Conservation (phyloP, 768 basidiomycete species). For the Krasilnikovozyma curviuscula region DNA sequence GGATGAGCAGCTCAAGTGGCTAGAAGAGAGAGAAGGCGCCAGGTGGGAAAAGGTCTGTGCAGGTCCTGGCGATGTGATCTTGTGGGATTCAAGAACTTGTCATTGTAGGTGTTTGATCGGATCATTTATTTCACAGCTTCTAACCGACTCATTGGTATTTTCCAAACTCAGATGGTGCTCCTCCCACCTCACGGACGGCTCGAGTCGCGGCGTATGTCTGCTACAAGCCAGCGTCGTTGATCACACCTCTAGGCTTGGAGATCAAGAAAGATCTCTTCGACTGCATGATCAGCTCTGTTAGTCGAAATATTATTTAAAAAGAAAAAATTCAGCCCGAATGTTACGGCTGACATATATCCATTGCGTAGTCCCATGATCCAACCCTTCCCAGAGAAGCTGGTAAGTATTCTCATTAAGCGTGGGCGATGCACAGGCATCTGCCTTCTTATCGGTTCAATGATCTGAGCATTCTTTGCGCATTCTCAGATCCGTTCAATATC, state of each 20-base stretch:
- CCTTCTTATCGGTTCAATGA: too few species aligned
- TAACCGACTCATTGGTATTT: conserved; percentile 13
- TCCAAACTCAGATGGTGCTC: conserved; percentile 14
- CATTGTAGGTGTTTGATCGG: neutral
- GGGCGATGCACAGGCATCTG: too few species aligned
- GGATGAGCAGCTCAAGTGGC: conserved; percentile 20
- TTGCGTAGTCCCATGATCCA: too few species aligned
- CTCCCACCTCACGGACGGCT: too few species aligned
- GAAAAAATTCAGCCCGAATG: too few species aligned
- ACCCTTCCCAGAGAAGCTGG: too few species aligned
- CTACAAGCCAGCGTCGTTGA: conserved; percentile 9
- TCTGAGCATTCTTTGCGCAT: too few species aligned
- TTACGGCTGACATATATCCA: too few species aligned
- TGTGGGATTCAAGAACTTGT: conserved; percentile 18
- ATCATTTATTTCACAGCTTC: conserved; percentile 14
- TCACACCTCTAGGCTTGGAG: neutral
- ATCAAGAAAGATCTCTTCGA: neutral
- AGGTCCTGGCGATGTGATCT: conserved; percentile 22
- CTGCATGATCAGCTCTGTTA: neutral
- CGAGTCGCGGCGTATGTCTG: conserved; percentile 17
- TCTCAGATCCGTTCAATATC: too few species aligned
- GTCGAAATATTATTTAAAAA: too few species aligned
- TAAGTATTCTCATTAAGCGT: too few species aligned
- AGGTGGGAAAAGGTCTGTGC: conserved; percentile 20
- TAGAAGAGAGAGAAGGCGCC: conserved; percentile 19